phyloP scores from a whole-genome alignment of 192 early-diverging fungal species.

The Coemansia sp. region DNA sequence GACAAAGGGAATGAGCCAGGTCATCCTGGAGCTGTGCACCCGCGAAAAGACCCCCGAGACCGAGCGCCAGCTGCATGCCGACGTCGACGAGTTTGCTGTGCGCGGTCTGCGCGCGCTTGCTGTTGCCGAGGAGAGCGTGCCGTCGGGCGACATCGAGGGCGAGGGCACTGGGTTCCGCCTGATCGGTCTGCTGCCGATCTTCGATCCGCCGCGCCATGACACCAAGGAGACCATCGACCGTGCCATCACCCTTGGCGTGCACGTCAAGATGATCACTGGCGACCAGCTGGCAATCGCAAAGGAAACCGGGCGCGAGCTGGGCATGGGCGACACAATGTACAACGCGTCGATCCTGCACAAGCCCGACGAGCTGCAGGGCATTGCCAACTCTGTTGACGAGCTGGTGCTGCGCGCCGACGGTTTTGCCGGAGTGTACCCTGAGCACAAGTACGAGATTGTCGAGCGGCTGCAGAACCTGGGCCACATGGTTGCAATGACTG shows the following conservation, averaged over 20 bases:
- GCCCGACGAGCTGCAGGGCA: constrained; percentile 61
- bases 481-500: constrained; percentile 72
- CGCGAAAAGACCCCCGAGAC: constrained; percentile 66
- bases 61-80: constrained; percentile 61
- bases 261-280: constrained; percentile 96
- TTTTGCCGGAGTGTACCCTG: constrained; percentile 67
- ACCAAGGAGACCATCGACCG: constrained; percentile 80
- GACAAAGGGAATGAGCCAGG: constrained; percentile 74
- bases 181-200: constrained; percentile 72
- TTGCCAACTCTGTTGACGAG: constrained; percentile 58
- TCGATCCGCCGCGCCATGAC: constrained; percentile 76
- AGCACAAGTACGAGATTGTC: constrained; percentile 74
- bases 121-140: constrained; percentile 69
- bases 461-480: constrained; percentile 67
- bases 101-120: constrained; percentile 75
- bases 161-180: constrained; percentile 67
- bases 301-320: constrained; percentile 70
- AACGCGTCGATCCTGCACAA: constrained; percentile 63
- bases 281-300: constrained; percentile 89
- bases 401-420: constrained; percentile 65
- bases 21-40: constrained; percentile 70
- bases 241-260: constrained; percentile 69
- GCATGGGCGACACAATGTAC: constrained; percentile 76
- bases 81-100: constrained; percentile 68
- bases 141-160: constrained; percentile 58